Percentiles rank a stretch among this genome's conserved stretches.
phyloP scores from a whole-genome alignment of 2,329 filamentous ascomycete genomes.

The Trichoderma guizhouense region DNA sequence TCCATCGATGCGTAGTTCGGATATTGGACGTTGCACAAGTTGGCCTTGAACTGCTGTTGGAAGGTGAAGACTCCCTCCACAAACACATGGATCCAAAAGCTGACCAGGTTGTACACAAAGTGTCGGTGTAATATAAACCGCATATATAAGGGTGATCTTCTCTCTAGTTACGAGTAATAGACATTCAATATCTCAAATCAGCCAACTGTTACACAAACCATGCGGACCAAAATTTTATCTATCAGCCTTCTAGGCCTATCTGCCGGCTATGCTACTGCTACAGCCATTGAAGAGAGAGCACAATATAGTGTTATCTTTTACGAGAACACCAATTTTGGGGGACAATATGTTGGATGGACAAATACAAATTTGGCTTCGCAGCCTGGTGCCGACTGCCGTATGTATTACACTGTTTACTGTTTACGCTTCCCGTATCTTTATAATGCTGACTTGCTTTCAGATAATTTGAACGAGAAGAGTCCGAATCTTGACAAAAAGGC shows the following conservation, averaged over 20 bases:
- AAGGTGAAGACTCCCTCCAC: neutral
- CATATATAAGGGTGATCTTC: neutral
- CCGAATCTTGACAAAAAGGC: neutral
- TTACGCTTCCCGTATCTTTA: neutral
- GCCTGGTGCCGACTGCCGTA: neutral
- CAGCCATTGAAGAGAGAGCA: neutral
- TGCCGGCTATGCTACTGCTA: neutral
- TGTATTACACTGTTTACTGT: neutral
- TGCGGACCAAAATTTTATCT: neutral
- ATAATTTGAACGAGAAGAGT: neutral
- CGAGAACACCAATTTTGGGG: neutral
- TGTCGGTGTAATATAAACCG: neutral
- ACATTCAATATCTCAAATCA: neutral
- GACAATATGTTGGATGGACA: neutral
- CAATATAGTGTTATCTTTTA: neutral
- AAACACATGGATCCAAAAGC: neutral
- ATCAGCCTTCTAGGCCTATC: neutral
- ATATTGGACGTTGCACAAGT: too few relatives aligned
- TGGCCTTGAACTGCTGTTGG: too few relatives aligned
- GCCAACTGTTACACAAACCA: neutral
- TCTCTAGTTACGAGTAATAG: neutral
- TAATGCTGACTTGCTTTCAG: neutral
- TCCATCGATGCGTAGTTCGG: too few relatives aligned
- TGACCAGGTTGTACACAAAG: neutral
- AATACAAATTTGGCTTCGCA: neutral